Percentiles rank a stretch among this genome's conserved stretches.
Evolutionary conservation across 1,284 basidiomycete genomes (phyloP).

Genomic region (Cryptococcus sp.): DNA sequence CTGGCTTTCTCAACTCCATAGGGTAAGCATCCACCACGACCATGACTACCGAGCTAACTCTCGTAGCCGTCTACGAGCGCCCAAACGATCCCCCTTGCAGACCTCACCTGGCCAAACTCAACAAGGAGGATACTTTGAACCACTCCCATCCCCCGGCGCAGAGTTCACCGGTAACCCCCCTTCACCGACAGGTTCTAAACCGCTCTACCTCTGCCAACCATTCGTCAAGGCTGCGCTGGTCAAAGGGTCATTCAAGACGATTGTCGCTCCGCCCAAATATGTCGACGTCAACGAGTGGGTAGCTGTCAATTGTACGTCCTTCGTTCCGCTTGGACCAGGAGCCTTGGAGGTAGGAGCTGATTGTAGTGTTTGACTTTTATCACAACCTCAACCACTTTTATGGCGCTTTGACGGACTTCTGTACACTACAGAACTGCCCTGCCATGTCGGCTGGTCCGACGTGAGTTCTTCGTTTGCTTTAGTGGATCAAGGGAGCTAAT

Average conservation of each 20-base stretch:
- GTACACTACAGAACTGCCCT: constrained; percentile 80
- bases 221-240: constrained; percentile 96
- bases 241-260: constrained; percentile 98
- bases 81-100: constrained; percentile 37
- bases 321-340: background rate
- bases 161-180: constrained; percentile 21
- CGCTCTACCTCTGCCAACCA: constrained; percentile 85
- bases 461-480: constrained; percentile 52
- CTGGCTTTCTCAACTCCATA: constrained; percentile 44
- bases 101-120: constrained; percentile 11
- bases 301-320: constrained; percentile 79
- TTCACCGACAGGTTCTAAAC: constrained; percentile 40
- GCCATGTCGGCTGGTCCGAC: constrained; percentile 88
- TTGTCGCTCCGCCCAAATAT: constrained; percentile 94
- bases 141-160: constrained; percentile 35
- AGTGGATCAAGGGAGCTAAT: background rate
- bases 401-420: constrained; percentile 89
- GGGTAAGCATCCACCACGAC: constrained; percentile 27
- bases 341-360: background rate
- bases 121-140: constrained; percentile 35
- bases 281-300: constrained; percentile 99
- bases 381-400: constrained; percentile 97
- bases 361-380: constrained; percentile 85
- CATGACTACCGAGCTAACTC: too few species aligned
- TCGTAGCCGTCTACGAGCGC: constrained; percentile 44